phyloP scores from a whole-genome alignment of 805 yeast species.

The Pichia gijzeniarum region DNA sequence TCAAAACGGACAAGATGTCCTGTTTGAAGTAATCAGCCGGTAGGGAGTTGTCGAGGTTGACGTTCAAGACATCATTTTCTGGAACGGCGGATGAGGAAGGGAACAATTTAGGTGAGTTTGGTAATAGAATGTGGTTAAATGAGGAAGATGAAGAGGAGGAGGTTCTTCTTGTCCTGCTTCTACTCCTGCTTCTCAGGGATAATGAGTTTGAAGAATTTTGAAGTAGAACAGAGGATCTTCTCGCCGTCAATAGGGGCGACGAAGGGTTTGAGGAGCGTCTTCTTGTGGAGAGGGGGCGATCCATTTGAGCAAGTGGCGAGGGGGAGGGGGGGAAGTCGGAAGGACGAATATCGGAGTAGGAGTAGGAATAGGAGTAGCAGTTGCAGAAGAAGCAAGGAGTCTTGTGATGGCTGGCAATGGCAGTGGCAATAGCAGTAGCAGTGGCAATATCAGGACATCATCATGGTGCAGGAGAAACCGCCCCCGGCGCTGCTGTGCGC shows the following conservation, averaged over 20 bases:
- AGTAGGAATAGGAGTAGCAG: neutral
- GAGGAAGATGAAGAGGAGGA: neutral
- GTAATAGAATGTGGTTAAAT: neutral
- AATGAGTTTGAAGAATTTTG: too few species aligned
- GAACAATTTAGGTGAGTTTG: neutral
- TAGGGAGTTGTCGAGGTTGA: constrained; percentile 63
- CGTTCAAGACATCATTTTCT: constrained; percentile 27
- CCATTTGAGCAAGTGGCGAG: constrained; percentile 1
- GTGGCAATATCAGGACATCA: too few species aligned
- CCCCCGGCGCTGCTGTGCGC: too few species aligned
- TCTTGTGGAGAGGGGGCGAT: neutral
- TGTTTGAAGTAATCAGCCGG: constrained; percentile 83
- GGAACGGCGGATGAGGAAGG: too few species aligned
- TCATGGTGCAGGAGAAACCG: too few species aligned
- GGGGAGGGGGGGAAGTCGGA: neutral
- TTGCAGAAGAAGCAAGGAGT: neutral
- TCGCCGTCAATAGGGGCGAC: neutral
- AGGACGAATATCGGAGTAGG: neutral
- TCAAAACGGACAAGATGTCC: constrained; percentile 62
- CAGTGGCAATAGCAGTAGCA: too few species aligned
- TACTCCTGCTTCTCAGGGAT: constrained; percentile 1
- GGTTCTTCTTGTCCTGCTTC: constrained; percentile 3
- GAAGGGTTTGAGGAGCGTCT: constrained; percentile 3
- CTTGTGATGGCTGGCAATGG: neutral
- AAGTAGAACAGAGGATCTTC: neutral